Evolutionary conservation across 164 flowering plant genomes (phyloP).

Genomic region (Vitis labrusca): DNA sequence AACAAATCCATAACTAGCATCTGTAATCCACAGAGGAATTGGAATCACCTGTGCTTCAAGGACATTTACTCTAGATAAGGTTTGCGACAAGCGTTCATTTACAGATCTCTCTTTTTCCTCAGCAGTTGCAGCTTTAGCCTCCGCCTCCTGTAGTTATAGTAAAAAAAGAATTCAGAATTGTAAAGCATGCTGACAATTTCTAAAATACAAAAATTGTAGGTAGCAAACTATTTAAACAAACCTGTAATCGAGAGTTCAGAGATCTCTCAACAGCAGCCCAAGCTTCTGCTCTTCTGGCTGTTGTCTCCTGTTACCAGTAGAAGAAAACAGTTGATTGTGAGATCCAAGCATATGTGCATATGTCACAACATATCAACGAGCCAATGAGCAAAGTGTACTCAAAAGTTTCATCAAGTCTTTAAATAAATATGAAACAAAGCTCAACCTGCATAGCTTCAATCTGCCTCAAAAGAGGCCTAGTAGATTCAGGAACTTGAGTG

Average conservation of each 20-base stretch:
- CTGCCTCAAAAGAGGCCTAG: conserved; percentile 97
- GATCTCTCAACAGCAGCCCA: conserved; percentile 98
- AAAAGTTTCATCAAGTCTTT: neutral
- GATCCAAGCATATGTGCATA: neutral
- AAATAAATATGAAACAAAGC: neutral
- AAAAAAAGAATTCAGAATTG: neutral
- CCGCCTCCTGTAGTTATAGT: conserved; percentile 77
- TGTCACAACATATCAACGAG: neutral
- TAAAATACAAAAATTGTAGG: neutral
- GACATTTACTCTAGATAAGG: conserved; percentile 92
- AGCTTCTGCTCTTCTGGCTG: conserved; percentile 86
- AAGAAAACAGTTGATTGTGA: conserved; percentile 1
- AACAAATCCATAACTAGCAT: neutral
- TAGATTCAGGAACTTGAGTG: conserved; percentile 96
- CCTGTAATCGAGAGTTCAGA: conserved; percentile 91
- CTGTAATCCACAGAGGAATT: neutral
- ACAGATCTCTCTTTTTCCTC: conserved; percentile 91
- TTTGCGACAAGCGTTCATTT: conserved; percentile 94
- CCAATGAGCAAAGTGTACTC: neutral
- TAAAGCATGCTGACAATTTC: neutral
- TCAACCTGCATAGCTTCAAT: conserved; percentile 98
- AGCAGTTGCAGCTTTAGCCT: conserved; percentile 89
- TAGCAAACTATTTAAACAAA: conserved; percentile 22
- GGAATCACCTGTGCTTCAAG: conserved; percentile 93
- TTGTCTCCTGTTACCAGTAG: conserved; percentile 67